These are phyloP conservation scores for Wickerhamiella spandovensis DNA, from an alignment of 805 yeast genomes.

Conservation along the genomic window DNA sequence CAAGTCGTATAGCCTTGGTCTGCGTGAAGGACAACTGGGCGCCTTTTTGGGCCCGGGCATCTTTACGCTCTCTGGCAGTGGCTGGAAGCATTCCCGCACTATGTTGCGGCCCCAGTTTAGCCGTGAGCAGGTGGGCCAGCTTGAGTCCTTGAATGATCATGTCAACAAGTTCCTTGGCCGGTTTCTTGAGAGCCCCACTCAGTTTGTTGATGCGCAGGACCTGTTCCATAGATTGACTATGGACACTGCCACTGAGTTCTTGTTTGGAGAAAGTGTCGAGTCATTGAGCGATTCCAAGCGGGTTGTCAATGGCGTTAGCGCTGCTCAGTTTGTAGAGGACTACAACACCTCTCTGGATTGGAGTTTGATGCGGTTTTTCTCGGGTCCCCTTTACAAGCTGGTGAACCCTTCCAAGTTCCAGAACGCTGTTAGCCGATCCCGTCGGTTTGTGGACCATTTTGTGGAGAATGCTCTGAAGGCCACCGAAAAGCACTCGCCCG, in stretches of 20 bases:
- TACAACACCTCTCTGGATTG: slow-evolving; percentile 7
- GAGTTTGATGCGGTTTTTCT: not conserved
- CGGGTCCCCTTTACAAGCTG: slow-evolving; percentile 12
- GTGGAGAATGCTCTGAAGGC: slow-evolving; percentile 27
- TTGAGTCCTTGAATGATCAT: slow-evolving; percentile 20
- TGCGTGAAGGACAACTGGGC: slow-evolving; percentile 17
- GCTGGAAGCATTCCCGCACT: slow-evolving; percentile 27
- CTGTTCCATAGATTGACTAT: slow-evolving; percentile 17
- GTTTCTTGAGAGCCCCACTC: slow-evolving; percentile 1
- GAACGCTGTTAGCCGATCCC: slow-evolving; percentile 22
- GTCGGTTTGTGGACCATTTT: slow-evolving; percentile 27
- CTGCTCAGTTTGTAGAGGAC: slow-evolving; percentile 17
- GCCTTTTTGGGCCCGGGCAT: slow-evolving; percentile 27
- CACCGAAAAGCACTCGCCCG: slow-evolving; percentile 7
- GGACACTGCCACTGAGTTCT: slow-evolving; percentile 22
- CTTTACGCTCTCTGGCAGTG: slow-evolving; percentile 25
- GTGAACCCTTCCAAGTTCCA: slow-evolving; percentile 21
- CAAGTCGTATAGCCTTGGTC: slow-evolving; percentile 23
- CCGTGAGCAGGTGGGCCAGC: slow-evolving; percentile 22
- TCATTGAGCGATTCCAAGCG: slow-evolving; percentile 8
- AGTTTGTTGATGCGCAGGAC: slow-evolving; percentile 12
- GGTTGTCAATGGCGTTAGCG: slow-evolving; percentile 12
- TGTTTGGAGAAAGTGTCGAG: slow-evolving; percentile 17
- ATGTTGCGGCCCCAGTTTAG: slow-evolving; percentile 27
- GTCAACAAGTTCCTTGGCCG: slow-evolving; percentile 13